A percentile compares a stretch with the other conserved stretches of the same genome.
phyloP scores from a whole-genome alignment of 2,329 filamentous ascomycete genomes.

The Calonectria pauciramosa region DNA sequence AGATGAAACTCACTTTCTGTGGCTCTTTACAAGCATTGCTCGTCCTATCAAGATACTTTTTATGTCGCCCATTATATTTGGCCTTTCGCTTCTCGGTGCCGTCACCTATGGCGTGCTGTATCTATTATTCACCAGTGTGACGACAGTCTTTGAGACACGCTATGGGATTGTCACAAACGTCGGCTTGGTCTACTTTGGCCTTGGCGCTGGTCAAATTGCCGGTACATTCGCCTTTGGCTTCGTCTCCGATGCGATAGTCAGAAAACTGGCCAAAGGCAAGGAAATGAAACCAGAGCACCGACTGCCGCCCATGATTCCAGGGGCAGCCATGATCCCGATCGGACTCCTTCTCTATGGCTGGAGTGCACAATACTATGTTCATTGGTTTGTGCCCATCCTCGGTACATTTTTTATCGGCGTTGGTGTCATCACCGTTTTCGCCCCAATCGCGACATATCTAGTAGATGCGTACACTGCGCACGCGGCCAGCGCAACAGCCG shows the following conservation, averaged over 20 bases:
- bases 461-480: constrained; percentile 37
- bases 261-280: constrained; percentile 25
- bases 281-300: constrained; percentile 37
- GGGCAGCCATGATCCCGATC: constrained; percentile 32
- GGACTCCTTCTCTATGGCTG: constrained; percentile 45
- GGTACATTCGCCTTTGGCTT: constrained; percentile 23
- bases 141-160: constrained; percentile 58
- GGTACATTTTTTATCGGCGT: constrained; percentile 57
- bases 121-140: constrained; percentile 66
- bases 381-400: constrained; percentile 67
- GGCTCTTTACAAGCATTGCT: constrained; percentile 50
- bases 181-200: constrained; percentile 62
- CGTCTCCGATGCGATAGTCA: constrained; percentile 29
- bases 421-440: constrained; percentile 54
- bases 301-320: constrained; percentile 37
- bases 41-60: constrained; percentile 65
- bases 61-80: constrained; percentile 57
- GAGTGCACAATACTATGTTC: constrained; percentile 59
- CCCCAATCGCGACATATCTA: constrained; percentile 59
- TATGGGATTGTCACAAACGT: constrained; percentile 48
- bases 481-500: constrained; percentile 36
- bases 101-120: constrained; percentile 68
- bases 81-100: constrained; percentile 63
- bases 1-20: constrained; percentile 57
- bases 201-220: constrained; percentile 50